Evolutionary conservation across 148 eudicot species (phyloP).

Genomic region (Cornus florida): DNA sequence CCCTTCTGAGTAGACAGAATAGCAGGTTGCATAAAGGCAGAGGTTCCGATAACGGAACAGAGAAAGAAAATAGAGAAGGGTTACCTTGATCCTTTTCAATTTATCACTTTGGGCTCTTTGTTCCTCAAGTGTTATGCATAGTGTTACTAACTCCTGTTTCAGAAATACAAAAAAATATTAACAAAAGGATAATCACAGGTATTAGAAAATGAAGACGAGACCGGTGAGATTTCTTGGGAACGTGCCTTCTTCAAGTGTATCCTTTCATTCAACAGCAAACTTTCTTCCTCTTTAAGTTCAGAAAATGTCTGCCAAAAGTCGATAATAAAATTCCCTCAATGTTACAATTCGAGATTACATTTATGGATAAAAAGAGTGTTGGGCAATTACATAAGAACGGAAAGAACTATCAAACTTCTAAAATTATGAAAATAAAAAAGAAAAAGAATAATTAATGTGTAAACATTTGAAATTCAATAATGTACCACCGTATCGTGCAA

Average conservation of each 20-base stretch:
- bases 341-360: no score
- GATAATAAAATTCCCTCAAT: conserved; percentile 2
- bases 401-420: no score
- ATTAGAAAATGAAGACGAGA: not conserved
- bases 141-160: conserved; percentile 34
- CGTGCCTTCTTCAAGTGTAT: conserved; percentile 34
- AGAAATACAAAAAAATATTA: not conserved
- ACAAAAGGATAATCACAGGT: no score
- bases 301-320: conserved; percentile 34
- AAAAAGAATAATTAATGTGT: not conserved
- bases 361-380: no score
- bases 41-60: no score
- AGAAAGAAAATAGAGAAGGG: not conserved
- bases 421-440: not conserved
- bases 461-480: not conserved
- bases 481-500: no score
- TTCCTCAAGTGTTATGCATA: conserved; percentile 31
- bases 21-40: no score
- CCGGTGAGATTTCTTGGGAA: not conserved
- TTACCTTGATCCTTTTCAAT: conserved; percentile 52
- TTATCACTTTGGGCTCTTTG: conserved; percentile 35
- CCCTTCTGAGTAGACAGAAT: no score
- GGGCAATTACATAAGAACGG: no score
- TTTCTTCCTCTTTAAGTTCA: conserved; percentile 51
- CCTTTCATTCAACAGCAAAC: conserved; percentile 37